These are phyloP conservation scores for Aspergillus sp. DNA, from an alignment of 2,329 filamentous ascomycete genomes.

Conservation along the genomic window DNA sequence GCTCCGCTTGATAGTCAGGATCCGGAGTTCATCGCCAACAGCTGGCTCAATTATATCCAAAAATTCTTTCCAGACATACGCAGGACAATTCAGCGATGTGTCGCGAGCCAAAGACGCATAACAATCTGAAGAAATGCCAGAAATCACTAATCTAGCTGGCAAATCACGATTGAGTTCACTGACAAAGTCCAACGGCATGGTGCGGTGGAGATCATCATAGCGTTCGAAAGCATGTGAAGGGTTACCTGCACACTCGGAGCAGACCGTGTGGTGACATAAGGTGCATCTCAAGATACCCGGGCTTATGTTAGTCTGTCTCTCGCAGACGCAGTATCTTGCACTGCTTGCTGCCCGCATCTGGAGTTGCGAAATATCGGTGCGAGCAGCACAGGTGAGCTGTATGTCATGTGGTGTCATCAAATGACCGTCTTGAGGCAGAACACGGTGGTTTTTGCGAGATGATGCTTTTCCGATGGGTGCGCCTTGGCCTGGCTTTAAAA, in stretches of 20 bases:
- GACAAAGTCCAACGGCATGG: slow-evolving; percentile 48
- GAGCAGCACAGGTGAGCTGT: slow-evolving; percentile 5
- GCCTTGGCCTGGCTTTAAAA: slow-evolving; percentile 27
- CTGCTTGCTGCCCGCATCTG: slow-evolving; percentile 33
- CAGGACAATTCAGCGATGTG: slow-evolving; percentile 15
- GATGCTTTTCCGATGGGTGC: background rate
- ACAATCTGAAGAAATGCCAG: slow-evolving; percentile 27
- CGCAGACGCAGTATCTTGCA: slow-evolving; percentile 58
- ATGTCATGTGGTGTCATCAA: slow-evolving; percentile 19
- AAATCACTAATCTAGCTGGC: slow-evolving; percentile 44
- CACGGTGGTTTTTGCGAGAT: slow-evolving; percentile 5
- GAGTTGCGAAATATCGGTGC: slow-evolving; percentile 21
- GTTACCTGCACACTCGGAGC: slow-evolving; percentile 55
- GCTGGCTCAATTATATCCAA: slow-evolving; percentile 29
- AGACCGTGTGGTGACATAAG: slow-evolving; percentile 58
- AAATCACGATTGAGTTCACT: slow-evolving; percentile 43
- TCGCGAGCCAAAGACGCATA: slow-evolving; percentile 25
- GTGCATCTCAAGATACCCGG: slow-evolving; percentile 50
- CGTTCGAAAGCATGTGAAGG: slow-evolving; percentile 51
- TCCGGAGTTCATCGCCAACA: slow-evolving; percentile 30
- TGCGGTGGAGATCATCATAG: slow-evolving; percentile 31
- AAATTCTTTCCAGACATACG: slow-evolving; percentile 37
- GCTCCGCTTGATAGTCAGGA: slow-evolving; percentile 33
- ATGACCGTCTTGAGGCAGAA: slow-evolving; percentile 14
- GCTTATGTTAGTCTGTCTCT: slow-evolving; percentile 48